Evolutionary conservation across 2,329 filamentous ascomycete species (phyloP), one percentile per base, ranked within the genome.

Genomic region (Colletotrichum lentis): DNA sequence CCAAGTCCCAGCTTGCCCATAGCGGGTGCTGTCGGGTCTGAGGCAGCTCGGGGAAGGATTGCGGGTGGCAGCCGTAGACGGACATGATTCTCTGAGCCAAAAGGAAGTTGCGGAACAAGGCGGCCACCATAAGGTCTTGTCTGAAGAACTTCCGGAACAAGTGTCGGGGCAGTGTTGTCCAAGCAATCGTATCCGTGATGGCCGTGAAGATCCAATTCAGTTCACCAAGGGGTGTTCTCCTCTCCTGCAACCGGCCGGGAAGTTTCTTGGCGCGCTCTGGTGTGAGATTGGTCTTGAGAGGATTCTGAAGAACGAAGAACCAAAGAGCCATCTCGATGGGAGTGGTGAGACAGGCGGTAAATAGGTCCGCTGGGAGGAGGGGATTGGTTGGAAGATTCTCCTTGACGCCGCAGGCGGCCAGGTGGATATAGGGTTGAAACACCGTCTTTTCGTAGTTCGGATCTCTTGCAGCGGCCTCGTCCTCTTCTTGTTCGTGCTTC

Each of bases 161-260:
- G 22, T 94, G 88, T 53, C 95, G 91, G 3, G 94, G 93, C 4
- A 99, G 82, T 5, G 93, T 96, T 39, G 97, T 98, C 96, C 96
- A 99, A 0, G 96, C 96, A 74, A 99, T 99, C 1, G 95, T 98
- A 77, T 99, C 96, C 0, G 96, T 99, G 72, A 99, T 98, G 62
- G 96, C 96, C 0, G 96, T 99, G 76, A 99, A 98, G 43, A 99
- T 99, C 96, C 96, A 99, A 76, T 99, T 99, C 16, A 99, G 84
- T 80, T 99, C 96, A 70, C 96, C 96, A 41, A 99, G 85, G 10
- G 96, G 96, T 57, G 96, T 98, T 75, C 96, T 87, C 69, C 96
- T 88, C 79, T 99, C 96, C 76, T 97, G 95, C 49, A 98, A 86
- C 70, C 94, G 90, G 41, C 96, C 96, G 3, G 95, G 94, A 20